phyloP scores from a whole-genome alignment of 495 filamentous ascomycete genomes.

The Xylaria intraflava region DNA sequence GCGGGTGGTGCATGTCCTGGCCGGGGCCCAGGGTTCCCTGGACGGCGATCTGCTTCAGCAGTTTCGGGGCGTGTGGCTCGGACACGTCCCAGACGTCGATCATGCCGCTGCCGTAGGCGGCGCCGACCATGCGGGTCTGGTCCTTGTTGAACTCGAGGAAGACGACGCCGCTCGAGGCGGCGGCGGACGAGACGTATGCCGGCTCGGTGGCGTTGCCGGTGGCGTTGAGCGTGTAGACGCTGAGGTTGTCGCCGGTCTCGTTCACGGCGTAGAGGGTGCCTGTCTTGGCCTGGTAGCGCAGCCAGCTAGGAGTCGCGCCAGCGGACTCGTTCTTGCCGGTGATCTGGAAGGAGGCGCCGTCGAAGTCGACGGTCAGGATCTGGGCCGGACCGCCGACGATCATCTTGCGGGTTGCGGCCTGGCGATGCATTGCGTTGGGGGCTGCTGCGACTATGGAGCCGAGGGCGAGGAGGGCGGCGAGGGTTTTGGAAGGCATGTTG shows the following conservation, averaged over 20 bases:
- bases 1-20: slow-evolving; percentile 20
- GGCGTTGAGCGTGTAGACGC: slow-evolving; percentile 17
- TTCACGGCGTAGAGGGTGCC: slow-evolving; percentile 25
- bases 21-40: slow-evolving; percentile 18
- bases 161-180: slow-evolving; percentile 27
- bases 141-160: slow-evolving; percentile 28
- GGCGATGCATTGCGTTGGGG: slow-evolving; percentile 6
- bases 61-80: slow-evolving; percentile 10
- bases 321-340: slow-evolving; percentile 18
- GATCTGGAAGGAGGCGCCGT: slow-evolving; percentile 22
- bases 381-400: slow-evolving; percentile 26
- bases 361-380: slow-evolving; percentile 23
- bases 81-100: slow-evolving; percentile 30
- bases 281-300: slow-evolving; percentile 21
- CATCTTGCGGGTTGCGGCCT: slow-evolving; percentile 11
- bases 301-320: slow-evolving; percentile 28
- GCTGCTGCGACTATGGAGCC: slow-evolving; percentile 16
- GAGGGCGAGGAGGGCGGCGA: slow-evolving; percentile 20
- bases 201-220: slow-evolving; percentile 8
- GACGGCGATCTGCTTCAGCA: slow-evolving; percentile 19
- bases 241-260: slow-evolving; percentile 22
- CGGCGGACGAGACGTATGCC: slow-evolving; percentile 6
- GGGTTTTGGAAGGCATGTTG: slow-evolving; percentile 12
- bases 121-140: slow-evolving; percentile 24
- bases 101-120: slow-evolving; percentile 20